phyloP scores from a whole-genome alignment of 345 rosid genomes.

The Sisymbrium irio region DNA sequence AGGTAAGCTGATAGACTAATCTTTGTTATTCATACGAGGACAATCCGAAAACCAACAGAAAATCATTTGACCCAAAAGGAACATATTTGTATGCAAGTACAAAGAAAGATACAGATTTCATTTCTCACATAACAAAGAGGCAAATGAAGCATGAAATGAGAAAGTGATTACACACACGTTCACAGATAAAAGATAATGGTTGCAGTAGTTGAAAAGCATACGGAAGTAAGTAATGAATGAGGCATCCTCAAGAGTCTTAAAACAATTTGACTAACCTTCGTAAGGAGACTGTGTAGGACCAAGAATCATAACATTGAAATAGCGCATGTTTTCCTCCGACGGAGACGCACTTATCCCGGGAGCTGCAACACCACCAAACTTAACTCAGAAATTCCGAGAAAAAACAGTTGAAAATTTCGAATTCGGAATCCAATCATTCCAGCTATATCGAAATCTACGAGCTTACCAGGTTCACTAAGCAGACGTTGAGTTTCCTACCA shows the following conservation, averaged over 20 bases:
- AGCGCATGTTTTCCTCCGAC: slow-evolving; percentile 94
- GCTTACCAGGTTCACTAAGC: slow-evolving; percentile 94
- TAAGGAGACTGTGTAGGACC: slow-evolving; percentile 97
- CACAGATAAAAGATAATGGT: not conserved
- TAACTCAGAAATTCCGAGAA: not conserved
- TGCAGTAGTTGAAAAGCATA: not conserved
- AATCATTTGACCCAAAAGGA: not conserved
- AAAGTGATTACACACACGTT: not conserved
- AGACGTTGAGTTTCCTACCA: slow-evolving; percentile 97
- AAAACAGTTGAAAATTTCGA: not conserved
- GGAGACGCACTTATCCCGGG: slow-evolving; percentile 99
- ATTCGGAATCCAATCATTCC: not conserved
- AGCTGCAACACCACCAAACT: slow-evolving; percentile 43
- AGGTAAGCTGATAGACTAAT: not conserved
- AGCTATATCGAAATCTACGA: not conserved
- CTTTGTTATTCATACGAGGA: not conserved
- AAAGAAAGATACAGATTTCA: not conserved
- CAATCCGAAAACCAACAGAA: not conserved
- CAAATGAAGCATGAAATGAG: not conserved
- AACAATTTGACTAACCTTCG: slow-evolving; percentile 58
- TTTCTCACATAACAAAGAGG: not conserved
- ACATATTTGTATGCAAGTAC: not conserved
- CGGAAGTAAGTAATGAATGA: not conserved
- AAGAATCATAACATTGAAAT: slow-evolving; percentile 96
- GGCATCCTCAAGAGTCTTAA: not conserved